phyloP scores from a whole-genome alignment of 1,284 basidiomycete genomes.

The Austroboletus olivaceoglutinosus region DNA sequence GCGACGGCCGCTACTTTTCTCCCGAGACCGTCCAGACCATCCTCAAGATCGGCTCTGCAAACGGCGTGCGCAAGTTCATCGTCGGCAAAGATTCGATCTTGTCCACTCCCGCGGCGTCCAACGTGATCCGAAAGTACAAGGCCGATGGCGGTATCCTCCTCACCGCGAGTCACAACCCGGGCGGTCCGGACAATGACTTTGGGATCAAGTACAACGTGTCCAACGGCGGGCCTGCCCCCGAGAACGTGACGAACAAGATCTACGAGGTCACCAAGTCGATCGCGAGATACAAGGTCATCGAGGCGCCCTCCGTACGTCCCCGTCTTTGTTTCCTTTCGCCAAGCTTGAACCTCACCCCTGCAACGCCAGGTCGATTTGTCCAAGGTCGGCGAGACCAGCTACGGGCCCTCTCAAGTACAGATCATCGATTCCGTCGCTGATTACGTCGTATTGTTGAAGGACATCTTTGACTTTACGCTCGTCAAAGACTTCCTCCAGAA shows the following conservation, averaged over 20 bases:
- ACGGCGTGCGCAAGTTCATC: conserved; percentile 86
- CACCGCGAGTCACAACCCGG: conserved; percentile 98
- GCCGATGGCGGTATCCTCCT: conserved; percentile 96
- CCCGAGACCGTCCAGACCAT: conserved; percentile 90
- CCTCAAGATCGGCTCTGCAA: conserved; percentile 88
- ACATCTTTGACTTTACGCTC: conserved; percentile 92
- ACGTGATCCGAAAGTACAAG: conserved; percentile 94
- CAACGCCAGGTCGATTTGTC: conserved; percentile 74
- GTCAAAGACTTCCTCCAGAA: conserved; percentile 89
- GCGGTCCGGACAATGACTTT: conserved; percentile 96
- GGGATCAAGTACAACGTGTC: conserved; percentile 99
- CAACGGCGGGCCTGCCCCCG: conserved; percentile 96
- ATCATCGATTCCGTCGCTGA: conserved; percentile 95
- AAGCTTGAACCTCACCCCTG: conserved; percentile 7
- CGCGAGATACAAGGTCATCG: conserved; percentile 81
- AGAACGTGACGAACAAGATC: conserved; percentile 92
- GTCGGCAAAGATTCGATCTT: conserved; percentile 89
- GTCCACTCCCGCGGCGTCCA: conserved; percentile 95
- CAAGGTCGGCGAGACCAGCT: conserved; percentile 76
- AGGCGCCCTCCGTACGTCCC: conserved; percentile 66
- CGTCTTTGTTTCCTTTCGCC: not conserved
- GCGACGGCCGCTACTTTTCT: conserved; percentile 94
- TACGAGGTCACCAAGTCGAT: conserved; percentile 90
- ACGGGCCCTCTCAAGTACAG: conserved; percentile 82
- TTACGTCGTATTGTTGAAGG: conserved; percentile 82